Evolutionary conservation across 441 rosid species (phyloP).

Genomic region (Erysimum pusillum): DNA sequence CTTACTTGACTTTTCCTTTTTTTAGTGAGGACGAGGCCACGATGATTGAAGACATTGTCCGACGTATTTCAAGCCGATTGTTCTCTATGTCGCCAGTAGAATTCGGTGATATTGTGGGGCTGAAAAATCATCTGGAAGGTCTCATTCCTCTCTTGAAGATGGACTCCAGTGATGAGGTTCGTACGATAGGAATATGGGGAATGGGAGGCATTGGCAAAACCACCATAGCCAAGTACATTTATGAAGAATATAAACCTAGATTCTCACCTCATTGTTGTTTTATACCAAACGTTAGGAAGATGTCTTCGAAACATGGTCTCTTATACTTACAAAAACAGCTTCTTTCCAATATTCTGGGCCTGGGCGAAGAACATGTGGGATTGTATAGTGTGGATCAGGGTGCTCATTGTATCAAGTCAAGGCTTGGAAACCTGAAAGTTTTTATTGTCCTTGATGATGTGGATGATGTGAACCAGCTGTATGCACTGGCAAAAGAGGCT

Average conservation of each 20-base stretch:
- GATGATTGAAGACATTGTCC: background rate
- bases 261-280: conserved; percentile 22
- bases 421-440: conserved; percentile 7
- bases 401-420: background rate
- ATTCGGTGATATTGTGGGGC: conserved; percentile 18
- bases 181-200: conserved; percentile 49
- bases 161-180: background rate
- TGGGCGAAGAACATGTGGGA: background rate
- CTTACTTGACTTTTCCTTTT: background rate
- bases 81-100: background rate
- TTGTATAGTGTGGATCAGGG: background rate
- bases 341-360: background rate
- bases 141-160: conserved; percentile 10
- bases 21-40: background rate
- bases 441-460: conserved; percentile 48
- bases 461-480: conserved; percentile 22
- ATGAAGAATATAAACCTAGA: background rate
- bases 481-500: conserved; percentile 3
- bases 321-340: background rate
- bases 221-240: conserved; percentile 27
- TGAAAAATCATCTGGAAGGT: conserved; percentile 9
- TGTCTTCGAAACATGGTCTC: background rate
- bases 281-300: background rate
- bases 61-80: background rate
- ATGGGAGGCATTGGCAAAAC: conserved; percentile 53